Percentiles rank a stretch among this genome's conserved stretches.
Evolutionary conservation across 75 land plant genomes (phyloP).

Genomic region (Picea sitchensis): DNA sequence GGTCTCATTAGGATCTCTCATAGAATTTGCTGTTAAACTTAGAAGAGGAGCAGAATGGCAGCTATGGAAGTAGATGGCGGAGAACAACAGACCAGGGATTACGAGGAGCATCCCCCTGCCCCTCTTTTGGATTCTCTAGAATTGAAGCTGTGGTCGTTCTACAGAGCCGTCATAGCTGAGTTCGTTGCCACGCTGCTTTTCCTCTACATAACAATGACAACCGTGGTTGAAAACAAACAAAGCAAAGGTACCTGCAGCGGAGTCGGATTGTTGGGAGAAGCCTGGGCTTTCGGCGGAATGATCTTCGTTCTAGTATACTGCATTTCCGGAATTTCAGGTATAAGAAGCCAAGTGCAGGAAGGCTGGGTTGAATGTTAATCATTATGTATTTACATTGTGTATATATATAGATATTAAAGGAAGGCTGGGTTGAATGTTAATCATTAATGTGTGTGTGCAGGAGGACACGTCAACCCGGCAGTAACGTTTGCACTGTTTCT

Average conservation of each 20-base stretch:
- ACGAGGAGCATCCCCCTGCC: conserved; percentile 52
- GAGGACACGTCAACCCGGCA: conserved; percentile 52
- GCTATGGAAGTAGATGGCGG: conserved; percentile 10
- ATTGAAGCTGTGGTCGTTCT: conserved; percentile 48
- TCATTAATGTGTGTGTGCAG: conserved; percentile 11
- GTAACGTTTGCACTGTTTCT: conserved; percentile 53
- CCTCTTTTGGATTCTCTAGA: conserved; percentile 34
- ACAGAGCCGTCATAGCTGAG: conserved; percentile 55
- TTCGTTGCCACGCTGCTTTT: conserved; percentile 58
- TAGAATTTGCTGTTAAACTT: too few relatives aligned
- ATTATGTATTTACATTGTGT: too few relatives aligned
- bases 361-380: too few relatives aligned
- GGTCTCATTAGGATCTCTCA: too few relatives aligned
- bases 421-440: not conserved
- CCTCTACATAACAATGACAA: conserved; percentile 49
- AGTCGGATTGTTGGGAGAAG: conserved; percentile 50
- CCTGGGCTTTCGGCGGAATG: conserved; percentile 64
- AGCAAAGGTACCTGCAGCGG: conserved; percentile 27
- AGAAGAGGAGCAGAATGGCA: too few relatives aligned
- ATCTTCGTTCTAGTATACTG: conserved; percentile 58
- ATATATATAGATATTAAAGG: not conserved
- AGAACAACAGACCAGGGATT: conserved; percentile 25
- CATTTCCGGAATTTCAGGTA: conserved; percentile 57
- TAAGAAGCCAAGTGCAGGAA: too few relatives aligned
- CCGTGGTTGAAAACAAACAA: conserved; percentile 36